Evolutionary conservation across 2,329 filamentous ascomycete species (phyloP).

Genomic region (Penicillium sclerotiorum): DNA sequence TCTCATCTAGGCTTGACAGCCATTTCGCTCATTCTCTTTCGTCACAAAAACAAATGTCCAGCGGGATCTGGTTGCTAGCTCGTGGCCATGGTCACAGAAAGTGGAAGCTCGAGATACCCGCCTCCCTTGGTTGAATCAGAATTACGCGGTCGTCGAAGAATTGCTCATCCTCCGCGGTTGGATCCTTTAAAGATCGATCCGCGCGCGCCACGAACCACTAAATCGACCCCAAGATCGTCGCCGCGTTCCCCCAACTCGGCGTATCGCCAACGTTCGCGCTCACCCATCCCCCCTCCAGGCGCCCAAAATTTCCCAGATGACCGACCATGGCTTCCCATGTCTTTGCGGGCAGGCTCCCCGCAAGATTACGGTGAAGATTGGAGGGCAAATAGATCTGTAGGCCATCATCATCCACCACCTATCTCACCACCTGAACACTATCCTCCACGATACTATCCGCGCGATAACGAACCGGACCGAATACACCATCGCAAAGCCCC

Average conservation of each 20-base stretch:
- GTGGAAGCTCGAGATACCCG: conserved; percentile 40
- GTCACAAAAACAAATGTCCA: conserved; percentile 43
- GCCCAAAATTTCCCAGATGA: conserved; percentile 13
- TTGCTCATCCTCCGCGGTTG: conserved; percentile 32
- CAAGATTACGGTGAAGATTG: conserved; percentile 20
- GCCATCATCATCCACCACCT: conserved; percentile 20
- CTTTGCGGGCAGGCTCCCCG: conserved; percentile 20
- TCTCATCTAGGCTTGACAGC: background rate
- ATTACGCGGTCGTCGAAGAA: conserved; percentile 33
- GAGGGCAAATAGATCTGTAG: conserved; percentile 20
- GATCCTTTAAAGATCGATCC: conserved; percentile 34
- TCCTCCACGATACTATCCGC: conserved; percentile 17
- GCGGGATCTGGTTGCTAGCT: conserved; percentile 36
- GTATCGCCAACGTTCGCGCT: conserved; percentile 24
- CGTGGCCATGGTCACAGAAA: conserved; percentile 51
- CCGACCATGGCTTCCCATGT: conserved; percentile 19
- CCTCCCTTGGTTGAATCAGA: conserved; percentile 35
- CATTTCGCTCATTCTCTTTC: conserved; percentile 1
- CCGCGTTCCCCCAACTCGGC: conserved; percentile 21
- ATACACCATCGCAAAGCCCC: conserved; percentile 29
- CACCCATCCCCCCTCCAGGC: conserved; percentile 24
- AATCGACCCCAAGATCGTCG: conserved; percentile 20
- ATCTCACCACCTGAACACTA: conserved; percentile 23
- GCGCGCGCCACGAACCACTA: conserved; percentile 23
- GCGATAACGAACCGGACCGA: conserved; percentile 28